Base-by-base conservation (phyloP, 1,139 yeast genomes). In the Sugiyamaella novakii region DNA sequence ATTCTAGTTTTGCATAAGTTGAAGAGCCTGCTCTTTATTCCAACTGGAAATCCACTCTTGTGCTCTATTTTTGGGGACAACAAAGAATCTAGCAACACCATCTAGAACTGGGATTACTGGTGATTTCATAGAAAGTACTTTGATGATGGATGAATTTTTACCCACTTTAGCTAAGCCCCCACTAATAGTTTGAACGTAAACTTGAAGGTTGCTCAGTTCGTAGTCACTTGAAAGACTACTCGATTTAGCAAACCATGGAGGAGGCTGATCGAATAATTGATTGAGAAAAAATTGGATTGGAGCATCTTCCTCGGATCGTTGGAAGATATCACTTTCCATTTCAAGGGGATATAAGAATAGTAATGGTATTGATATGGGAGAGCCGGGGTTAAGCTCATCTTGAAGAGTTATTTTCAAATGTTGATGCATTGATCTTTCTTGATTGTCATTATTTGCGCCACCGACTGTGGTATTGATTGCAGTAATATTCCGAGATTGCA, bases 131-230 rank as follows among this genome's bases (percentile, higher is more conserved):
- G 80, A 77, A 54, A 89, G 72, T 0, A 84, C 84, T 51, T 79
- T 77, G 56, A 80, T 79, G 22, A 91, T 67, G 1, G 87, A 73
- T 21, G 83, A 78, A 58, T 86, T 87, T 65, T 84, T 86, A 34
- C 96, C 96, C 1, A 87, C 80, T 66, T 87, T 88, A 35, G 91
- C 82, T 52, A 92, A 73, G 0, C 98, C 98, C 35, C 96, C 97
- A 2, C 81, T 63, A 36, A 71, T 75, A 0, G 97, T 88, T 66
- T 88, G 97, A 80, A 87, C 82, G 64, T 75, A 91, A 17, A 85
- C 84, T 49, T 85, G 84, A 30, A 91, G 70, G 50, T 77, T 78
- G 57, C 77, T 79, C 3, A 80, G 70, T 1, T 74, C 67, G 62
- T 88, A 88, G 53, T 82, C 67, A 1, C 33, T 29, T 12, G 56